A percentile compares a stretch with the other conserved stretches of the same genome.
phyloP scores from a whole-genome alignment of 2,329 filamentous ascomycete species.

The Scedosporium apiospermum region DNA sequence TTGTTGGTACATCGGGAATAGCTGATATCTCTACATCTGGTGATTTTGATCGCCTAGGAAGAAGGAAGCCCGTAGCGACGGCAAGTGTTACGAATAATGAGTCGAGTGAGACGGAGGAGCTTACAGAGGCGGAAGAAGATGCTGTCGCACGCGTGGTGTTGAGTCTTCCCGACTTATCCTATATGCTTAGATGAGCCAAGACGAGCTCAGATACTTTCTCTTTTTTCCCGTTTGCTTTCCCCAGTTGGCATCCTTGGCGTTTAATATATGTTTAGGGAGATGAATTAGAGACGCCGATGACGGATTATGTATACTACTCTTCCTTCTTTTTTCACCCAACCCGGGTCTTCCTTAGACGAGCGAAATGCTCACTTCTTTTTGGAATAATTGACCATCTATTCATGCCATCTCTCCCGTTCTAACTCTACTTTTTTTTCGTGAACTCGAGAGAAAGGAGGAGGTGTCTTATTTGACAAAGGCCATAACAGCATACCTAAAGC shows the following conservation, averaged over 20 bases:
- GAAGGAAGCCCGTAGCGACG: background rate
- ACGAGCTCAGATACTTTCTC: background rate
- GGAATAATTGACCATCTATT: too few relatives aligned
- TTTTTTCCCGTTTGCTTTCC: background rate
- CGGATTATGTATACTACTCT: too few relatives aligned
- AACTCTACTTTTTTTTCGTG: background rate
- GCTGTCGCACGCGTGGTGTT: background rate
- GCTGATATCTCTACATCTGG: background rate
- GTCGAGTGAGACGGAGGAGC: background rate
- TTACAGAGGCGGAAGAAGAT: background rate
- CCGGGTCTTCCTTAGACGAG: too few relatives aligned
- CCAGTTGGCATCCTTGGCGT: background rate
- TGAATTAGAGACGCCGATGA: too few relatives aligned
- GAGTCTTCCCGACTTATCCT: conserved; percentile 3
- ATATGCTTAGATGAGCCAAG: conserved; percentile 4
- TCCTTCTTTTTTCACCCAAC: too few relatives aligned
- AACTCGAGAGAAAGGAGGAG: background rate
- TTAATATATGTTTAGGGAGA: background rate
- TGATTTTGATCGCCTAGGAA: background rate
- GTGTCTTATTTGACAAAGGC: conserved; percentile 35
- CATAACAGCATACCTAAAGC: conserved; percentile 50
- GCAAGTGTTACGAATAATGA: background rate
- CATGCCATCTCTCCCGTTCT: too few relatives aligned
- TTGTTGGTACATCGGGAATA: background rate
- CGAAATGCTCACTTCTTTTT: too few relatives aligned